A percentile compares a stretch with the other conserved stretches of the same genome.
Conservation (phyloP, 192 early-diverging fungal species). For the Mortierella alpina region DNA sequence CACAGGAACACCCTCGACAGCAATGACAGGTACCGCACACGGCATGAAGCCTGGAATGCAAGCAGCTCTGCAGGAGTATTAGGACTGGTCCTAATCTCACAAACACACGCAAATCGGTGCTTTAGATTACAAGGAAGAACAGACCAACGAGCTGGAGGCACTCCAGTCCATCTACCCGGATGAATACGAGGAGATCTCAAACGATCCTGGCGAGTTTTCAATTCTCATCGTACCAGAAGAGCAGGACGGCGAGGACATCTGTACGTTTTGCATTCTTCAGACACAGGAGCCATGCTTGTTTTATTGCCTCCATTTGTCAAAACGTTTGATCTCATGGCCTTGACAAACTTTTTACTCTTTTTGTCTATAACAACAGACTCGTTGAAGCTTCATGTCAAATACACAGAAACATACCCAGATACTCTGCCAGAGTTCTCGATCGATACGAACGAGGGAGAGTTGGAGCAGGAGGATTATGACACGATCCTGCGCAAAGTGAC, state of each 20-base stretch:
- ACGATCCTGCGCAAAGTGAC: slow-evolving; percentile 50
- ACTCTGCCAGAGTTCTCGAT: slow-evolving; percentile 74
- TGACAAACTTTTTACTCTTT: not conserved
- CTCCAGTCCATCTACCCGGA: slow-evolving; percentile 86
- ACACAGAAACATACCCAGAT: slow-evolving; percentile 81
- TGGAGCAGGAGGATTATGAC: slow-evolving; percentile 53
- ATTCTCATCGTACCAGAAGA: slow-evolving; percentile 72
- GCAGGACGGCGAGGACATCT: slow-evolving; percentile 66
- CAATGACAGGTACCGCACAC: slow-evolving; percentile 14
- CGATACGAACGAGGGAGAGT: slow-evolving; percentile 57
- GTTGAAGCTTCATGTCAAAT: slow-evolving; percentile 67
- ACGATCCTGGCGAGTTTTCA: slow-evolving; percentile 62
- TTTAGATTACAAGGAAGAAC: slow-evolving; percentile 81
- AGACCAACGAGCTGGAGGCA: slow-evolving; percentile 81
- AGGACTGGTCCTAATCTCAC: too few species aligned
- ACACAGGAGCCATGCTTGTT: not conserved
- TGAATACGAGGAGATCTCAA: slow-evolving; percentile 72
- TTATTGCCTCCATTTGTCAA: not conserved
- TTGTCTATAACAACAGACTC: slow-evolving; percentile 36
- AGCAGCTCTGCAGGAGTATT: too few species aligned
- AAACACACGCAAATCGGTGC: not conserved
- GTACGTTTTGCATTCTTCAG: too few species aligned
- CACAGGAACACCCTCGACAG: not conserved
- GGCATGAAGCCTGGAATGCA: too few species aligned
- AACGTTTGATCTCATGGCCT: not conserved